These are phyloP conservation scores for Globisporangium ultimum DNA, from an alignment of 352 stramenopile genomes.

Conservation along the genomic window DNA sequence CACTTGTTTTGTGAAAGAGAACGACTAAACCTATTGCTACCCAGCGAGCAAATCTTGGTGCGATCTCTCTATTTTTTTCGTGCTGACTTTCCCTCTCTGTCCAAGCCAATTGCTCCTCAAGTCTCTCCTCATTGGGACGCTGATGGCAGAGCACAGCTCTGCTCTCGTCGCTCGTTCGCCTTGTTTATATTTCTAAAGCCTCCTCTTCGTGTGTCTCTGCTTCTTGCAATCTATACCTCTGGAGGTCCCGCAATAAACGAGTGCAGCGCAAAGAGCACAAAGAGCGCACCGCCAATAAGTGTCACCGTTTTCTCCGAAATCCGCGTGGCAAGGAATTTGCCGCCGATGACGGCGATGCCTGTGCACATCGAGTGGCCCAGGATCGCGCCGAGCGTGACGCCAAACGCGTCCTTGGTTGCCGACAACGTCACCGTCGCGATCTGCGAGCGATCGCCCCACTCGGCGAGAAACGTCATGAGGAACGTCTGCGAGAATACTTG, in stretches of 20 bases:
- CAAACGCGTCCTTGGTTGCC: constrained; percentile 93
- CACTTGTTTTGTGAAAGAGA: constrained; percentile 4
- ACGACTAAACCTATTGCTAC: too few species aligned
- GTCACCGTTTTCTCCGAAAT: constrained; percentile 98
- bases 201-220: neutral
- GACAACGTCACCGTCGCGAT: constrained; percentile 99
- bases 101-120: too few species aligned
- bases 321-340: constrained; percentile 95
- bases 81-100: too few species aligned
- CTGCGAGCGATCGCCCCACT: constrained; percentile 97
- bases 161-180: neutral
- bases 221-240: constrained; percentile 13
- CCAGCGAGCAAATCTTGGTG: too few species aligned
- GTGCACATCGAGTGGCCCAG: constrained; percentile 98
- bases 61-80: too few species aligned
- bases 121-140: too few species aligned
- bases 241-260: constrained; percentile 90
- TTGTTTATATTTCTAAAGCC: constrained; percentile 6
- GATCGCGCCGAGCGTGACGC: constrained; percentile 95
- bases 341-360: constrained; percentile 95
- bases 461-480: constrained; percentile 97
- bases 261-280: constrained; percentile 97
- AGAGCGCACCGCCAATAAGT: constrained; percentile 94
- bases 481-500: constrained; percentile 94
- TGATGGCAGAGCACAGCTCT: too few species aligned